Evolutionary conservation across 768 basidiomycete species (phyloP), one percentile per base, ranked within the genome.

Genomic region (Psilocybe subaeruginosa): DNA sequence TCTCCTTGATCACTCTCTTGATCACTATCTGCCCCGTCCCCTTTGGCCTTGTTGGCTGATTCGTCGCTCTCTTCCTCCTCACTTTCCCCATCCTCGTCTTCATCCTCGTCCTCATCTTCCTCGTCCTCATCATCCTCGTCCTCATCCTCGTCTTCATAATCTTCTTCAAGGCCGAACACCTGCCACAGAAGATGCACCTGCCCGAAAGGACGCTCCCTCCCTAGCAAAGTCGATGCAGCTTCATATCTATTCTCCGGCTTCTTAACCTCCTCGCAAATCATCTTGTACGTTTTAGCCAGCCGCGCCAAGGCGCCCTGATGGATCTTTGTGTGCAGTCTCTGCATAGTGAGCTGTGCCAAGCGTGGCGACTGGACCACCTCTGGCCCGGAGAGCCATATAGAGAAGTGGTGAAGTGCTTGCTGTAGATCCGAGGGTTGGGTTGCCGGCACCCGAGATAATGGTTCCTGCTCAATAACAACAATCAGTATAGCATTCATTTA

Each of bases 171-270:
- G 31, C 92, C 92, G 70, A 91, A 88, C 39, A 94, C 89, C 74
- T 93, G 91, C 80, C 84, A 85, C 64, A 94, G 72, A 66, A 91
- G 73, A 68, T 84, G 82, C 30, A 87, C 82, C 70, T 91, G 89
- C 54, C 92, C 93, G 76, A 93, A 94, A 17, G 92, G 92, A 72
- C 92, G 74, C 76, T 92, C 89, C 63, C 89, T 87, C 12, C 94
- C 91, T 41, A 97, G 74, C 59, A 97, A 72, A 19, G 95, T 95
- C 61, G 87, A 82, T 14, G 88, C 92, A n/a, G 95, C 96, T 76
- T 98, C 95, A 69, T 98, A 99, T 72, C 81, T 82, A 64, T 93
- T 93, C 72, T 85, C 83, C 45, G 87, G 83, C 56, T 84, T 86
- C 69, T 85, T 82, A 14, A 98, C 91, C 58, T 88, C 85, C 49